Base-by-base conservation (phyloP, 2,329 filamentous ascomycete species). In the Trichocomaceae sp. region DNA sequence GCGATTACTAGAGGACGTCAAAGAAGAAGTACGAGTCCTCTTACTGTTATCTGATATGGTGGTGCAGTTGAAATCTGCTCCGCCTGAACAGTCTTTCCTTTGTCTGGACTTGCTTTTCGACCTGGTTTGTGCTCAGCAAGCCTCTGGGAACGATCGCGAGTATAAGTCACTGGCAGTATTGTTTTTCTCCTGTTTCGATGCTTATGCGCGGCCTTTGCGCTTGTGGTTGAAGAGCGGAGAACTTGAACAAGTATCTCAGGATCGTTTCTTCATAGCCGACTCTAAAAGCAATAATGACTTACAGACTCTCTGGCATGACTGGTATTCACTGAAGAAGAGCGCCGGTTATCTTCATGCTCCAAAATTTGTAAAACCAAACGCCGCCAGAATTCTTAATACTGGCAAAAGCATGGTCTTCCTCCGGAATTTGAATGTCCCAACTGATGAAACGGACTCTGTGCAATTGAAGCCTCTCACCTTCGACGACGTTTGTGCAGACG, bases 391-490 rank as follows among this genome's bases (percentile, higher is more conserved):
- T 37, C 92, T 96, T 63, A 90, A 85, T 1, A 85, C 89, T 1
- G 92, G 92, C 0, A 96, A 96, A 70, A 95, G 87, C 62, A 85
- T 93, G 54, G 83, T 93, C 1, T 86, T 96, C 45, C 73, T 96
- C n/a, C 85, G 85, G 57, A 81, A 86, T 47, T 76, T 96, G 10
- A 84, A 41, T 76, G 79, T 54, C 76, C 53, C 60, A 13, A 62
- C 63, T 5, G 62, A 66, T n/a, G 55, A 51, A 13, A 26, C 63
- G 2, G 61, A 64, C n/a, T 37, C 53, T 9, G 80, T 57, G 67
- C 75, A 48, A 62, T 70, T 48, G 47, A 64, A 62, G 59, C 55
- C 67, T 57, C 47, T 70, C 61, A 50, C 64, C 52, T 64, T 66
- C 54, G 55, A 70, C 57, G 42, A 68, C 57, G 57, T 67, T 51